Evolutionary conservation across 805 yeast genomes (phyloP).

Genomic region (Yamadazyma takamatsuzukensis): DNA sequence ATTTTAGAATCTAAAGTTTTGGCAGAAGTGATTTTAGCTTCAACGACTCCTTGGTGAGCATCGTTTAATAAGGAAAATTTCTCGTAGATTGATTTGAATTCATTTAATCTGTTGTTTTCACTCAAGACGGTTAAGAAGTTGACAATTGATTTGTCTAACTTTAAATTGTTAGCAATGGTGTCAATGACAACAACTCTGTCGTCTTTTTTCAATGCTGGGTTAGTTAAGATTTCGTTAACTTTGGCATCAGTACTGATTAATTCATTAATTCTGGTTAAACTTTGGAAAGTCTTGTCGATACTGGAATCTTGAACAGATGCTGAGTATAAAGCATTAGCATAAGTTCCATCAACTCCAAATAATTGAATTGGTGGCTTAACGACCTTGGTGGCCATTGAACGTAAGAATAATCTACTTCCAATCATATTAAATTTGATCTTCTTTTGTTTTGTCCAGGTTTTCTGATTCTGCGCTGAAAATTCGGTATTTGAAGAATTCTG

Average conservation of each 20-base stretch:
- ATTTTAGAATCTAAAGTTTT: constrained; percentile 77
- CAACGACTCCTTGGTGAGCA: constrained; percentile 88
- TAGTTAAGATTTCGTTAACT: constrained; percentile 57
- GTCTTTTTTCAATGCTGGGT: constrained; percentile 77
- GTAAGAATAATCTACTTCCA: constrained; percentile 28
- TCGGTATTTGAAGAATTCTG: background rate
- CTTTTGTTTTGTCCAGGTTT: no score
- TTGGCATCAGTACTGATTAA: constrained; percentile 61
- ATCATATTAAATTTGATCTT: constrained; percentile 6
- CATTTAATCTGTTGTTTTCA: constrained; percentile 86
- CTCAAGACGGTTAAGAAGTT: constrained; percentile 84
- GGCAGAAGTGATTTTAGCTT: constrained; percentile 89
- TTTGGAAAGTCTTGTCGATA: constrained; percentile 63
- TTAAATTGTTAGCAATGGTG: constrained; percentile 46
- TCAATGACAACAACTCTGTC: constrained; percentile 73
- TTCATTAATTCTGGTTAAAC: constrained; percentile 56
- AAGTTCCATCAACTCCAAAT: constrained; percentile 94
- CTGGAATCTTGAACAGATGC: constrained; percentile 84
- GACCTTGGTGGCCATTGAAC: constrained; percentile 64
- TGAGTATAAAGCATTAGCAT: constrained; percentile 90
- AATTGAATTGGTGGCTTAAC: constrained; percentile 89
- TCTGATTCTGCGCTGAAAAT: no score
- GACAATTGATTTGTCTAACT: constrained; percentile 64
- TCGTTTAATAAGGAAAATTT: constrained; percentile 78
- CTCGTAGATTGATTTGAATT: constrained; percentile 60